Evolutionary conservation across 805 yeast genomes (phyloP), one percentile per base, ranked within the genome.

Genomic region (Zygosaccharomyces siamensis): DNA sequence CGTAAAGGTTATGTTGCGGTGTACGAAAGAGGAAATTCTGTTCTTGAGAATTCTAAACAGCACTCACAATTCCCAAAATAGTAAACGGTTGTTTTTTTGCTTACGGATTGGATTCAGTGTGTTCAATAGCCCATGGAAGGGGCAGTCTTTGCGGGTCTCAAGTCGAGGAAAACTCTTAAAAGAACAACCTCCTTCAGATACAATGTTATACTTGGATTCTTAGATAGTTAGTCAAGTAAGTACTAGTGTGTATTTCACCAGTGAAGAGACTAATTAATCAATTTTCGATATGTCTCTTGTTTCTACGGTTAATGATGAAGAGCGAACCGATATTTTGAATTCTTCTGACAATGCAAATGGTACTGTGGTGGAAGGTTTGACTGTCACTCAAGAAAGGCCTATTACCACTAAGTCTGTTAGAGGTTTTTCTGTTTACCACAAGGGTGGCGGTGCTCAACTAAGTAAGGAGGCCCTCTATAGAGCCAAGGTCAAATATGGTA

Each of bases 381-480:
- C 43, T 3, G 30, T 39, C 8, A 32, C 35, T 21, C 30, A 39
- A 20, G 41, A 24, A 7, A 39, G 24, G 21, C 39, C 39, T 27
- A 33, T 26, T 8, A 43, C 46, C 7, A 43, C 39, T 14, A 43
- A 40, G 49, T 35, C 47, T 50, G 39, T 35, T 23, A 31, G 44
- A 11, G 45, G 49, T 10, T 43, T 69, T 41, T 68, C 76, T 0
- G 81, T 79, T 44, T 86, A 86, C 64, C 89, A 84, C 62, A 74
- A 79, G 40, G 73, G 79, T 54, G 90, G 88, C 7, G 80, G 79
- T 59, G 89, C 88, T 10, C 44, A 41, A 8, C 72, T 86, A 48
- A 81, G 88, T 37, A 80, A 78, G 56, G 87, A 83, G 62, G 93
- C 93, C 5, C 68, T 83, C 48, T 86, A 85, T 69, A 83, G 79